Base-by-base conservation (phyloP, 176 grass and related monocot species). In the Musa itinerans region DNA sequence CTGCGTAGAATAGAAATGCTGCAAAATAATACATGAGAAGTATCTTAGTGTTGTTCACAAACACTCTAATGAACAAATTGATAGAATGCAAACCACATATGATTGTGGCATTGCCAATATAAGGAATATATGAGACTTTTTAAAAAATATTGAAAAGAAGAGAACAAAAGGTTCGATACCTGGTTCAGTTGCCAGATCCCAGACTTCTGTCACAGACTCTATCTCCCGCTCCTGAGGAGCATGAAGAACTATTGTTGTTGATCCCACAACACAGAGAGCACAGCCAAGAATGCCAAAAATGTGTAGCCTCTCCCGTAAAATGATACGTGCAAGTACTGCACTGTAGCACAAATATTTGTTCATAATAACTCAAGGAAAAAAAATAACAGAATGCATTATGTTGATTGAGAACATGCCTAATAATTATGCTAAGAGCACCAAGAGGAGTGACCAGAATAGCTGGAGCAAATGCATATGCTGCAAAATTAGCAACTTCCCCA, bases 1-100 rank as follows among this genome's bases (percentile, higher is more conserved):
- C 72, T 80, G 91, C 88, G 75, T 90, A 94, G 52, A 85, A 51
- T 48, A 94, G 76, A 78, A 94, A 94, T 66, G 83, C 91, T 94
- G 81, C 83, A 88, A 72, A 52, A 65, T 8, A 66, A 65, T 43
- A 82, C 55, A 21, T 78, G 15, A 71, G 50, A 17, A 20, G 3
- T 43, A 51, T 8, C 17, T 71, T 71, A 71, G 48, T 10, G 20
- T 50, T 71, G 15, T 10, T 24, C 12, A 65, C 21, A 24, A 65
- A 24, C 63, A 26, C 22, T 65, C 63, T 65, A 3, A 11, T 24
- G 9, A 15, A 65, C 9, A 65, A 65, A 24, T 24, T 0, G 34
- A 65, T 26, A 24, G 22, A 65, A 3, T 65, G 63, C 8, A 65
- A 11, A 11, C 11, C 63, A 65, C 63, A 65, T 23, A 11, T 65